Evolutionary conservation across 2,329 filamentous ascomycete species (phyloP).

Genomic region (Paracamarosporium sp.): DNA sequence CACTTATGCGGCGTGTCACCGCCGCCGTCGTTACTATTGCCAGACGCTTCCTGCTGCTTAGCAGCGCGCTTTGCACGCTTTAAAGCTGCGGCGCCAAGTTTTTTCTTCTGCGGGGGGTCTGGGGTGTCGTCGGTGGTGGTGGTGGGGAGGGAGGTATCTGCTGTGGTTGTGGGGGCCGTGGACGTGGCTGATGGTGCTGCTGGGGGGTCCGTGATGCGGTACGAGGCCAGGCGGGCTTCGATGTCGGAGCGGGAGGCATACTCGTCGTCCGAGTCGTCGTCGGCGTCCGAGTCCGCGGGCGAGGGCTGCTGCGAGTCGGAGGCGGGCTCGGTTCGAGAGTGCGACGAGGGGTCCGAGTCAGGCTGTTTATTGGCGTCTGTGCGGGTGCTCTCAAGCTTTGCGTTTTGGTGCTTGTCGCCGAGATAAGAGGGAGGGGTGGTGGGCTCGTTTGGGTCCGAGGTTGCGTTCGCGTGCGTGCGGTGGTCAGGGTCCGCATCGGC

Average conservation of each 20-base stretch:
- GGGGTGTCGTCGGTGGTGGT: slow-evolving; percentile 7
- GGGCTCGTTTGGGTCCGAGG: not conserved
- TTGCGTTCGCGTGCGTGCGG: not conserved
- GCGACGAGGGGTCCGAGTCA: not conserved
- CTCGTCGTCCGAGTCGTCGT: slow-evolving; percentile 44
- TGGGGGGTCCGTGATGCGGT: slow-evolving; percentile 6
- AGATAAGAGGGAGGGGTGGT: slow-evolving; percentile 22
- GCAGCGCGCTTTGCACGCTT: slow-evolving; percentile 56
- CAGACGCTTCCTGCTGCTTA: slow-evolving; percentile 47
- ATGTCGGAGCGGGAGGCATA: slow-evolving; percentile 46
- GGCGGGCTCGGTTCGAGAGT: slow-evolving; percentile 5
- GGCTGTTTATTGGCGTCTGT: slow-evolving; percentile 1
- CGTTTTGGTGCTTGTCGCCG: slow-evolving; percentile 19
- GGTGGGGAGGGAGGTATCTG: slow-evolving; percentile 11
- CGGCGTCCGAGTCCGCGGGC: slow-evolving; percentile 33
- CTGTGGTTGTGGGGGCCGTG: not conserved
- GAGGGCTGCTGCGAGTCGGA: not conserved
- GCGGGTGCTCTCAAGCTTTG: slow-evolving; percentile 17
- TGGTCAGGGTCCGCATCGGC: too few relatives aligned
- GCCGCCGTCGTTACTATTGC: too few relatives aligned
- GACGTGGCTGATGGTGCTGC: not conserved
- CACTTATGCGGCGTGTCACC: slow-evolving; percentile 69
- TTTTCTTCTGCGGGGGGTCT: slow-evolving; percentile 42
- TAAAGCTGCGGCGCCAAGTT: slow-evolving; percentile 56
- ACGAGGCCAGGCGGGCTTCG: slow-evolving; percentile 39